Conservation (phyloP, 495 filamentous ascomycete genomes). For the Aspergillus asperescens region DNA sequence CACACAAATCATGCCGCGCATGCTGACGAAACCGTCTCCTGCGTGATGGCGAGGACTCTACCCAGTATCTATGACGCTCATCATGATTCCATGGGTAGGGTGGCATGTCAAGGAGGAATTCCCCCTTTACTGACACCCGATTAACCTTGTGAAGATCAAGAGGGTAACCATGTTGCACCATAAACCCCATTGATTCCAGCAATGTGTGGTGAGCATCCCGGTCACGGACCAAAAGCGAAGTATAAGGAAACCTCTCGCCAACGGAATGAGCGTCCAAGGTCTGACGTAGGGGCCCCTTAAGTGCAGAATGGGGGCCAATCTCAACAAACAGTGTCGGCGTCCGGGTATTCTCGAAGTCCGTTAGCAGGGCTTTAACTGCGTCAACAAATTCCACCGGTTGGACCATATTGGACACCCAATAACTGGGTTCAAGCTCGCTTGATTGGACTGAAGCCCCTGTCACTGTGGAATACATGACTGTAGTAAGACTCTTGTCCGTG, state of each 20-base stretch:
- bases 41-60: too few relatives aligned
- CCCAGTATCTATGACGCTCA: too few relatives aligned
- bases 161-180: constrained; percentile 31
- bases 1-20: too few relatives aligned
- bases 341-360: too few relatives aligned
- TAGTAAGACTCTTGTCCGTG: too few relatives aligned
- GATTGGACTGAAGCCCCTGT: too few relatives aligned
- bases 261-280: constrained; percentile 38
- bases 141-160: constrained; percentile 14
- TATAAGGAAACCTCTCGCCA: constrained; percentile 32
- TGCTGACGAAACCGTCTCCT: too few relatives aligned
- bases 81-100: constrained; percentile 10
- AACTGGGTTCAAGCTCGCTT: too few relatives aligned
- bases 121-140: neutral
- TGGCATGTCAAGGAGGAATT: neutral
- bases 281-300: constrained; percentile 47
- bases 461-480: too few relatives aligned
- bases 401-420: too few relatives aligned
- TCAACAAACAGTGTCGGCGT: neutral
- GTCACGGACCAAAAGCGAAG: constrained; percentile 27
- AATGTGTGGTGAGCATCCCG: constrained; percentile 30
- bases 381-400: too few relatives aligned
- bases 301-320: neutral
- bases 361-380: too few relatives aligned
- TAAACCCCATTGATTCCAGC: constrained; percentile 28